Base-by-base conservation (phyloP, 148 eudicot genomes). In the Fagopyrum homotropicum region DNA sequence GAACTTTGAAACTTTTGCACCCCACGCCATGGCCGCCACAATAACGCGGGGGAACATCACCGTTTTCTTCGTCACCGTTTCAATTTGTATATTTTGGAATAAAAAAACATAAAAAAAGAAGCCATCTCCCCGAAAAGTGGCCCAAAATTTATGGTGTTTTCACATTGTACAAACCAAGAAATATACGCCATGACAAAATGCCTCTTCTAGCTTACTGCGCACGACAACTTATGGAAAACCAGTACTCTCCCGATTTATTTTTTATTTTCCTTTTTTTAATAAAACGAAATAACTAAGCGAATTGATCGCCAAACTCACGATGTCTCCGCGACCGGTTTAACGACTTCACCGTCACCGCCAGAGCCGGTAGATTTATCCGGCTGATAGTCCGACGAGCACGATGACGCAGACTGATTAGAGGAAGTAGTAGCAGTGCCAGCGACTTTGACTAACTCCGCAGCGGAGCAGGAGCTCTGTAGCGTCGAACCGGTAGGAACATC, bases 381-480 rank as follows among this genome's bases (percentile, higher is more conserved):
- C 74, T 6, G 82, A 83, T 92, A 92, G 40, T 90, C 97, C 4
- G 93, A 86, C 8, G 95, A 89, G 82, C 90, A 87, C 3, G 97
- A 88, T 0, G 90, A 89, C 0, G 75, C 80, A 16, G 87, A 79
- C 14, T 73, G 87, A 40, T 76, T 80, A 63, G 81, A 69, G 0
- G 76, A 69, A 63, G 78, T 51, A 47, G 81, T 69, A 48, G 72
- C 66, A 30, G 79, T 19, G 4, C 74, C 45, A 45, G 46, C 55
- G 50, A 72, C 59, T 43, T 14, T 66, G 29, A 9, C 70, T 40
- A 35, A 40, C 4, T 64, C 45, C 9, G 47, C 17, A 1, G 45
- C 22, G 1, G 71, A 66, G 5, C 46, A 14, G 2, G 71, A 66
- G 71, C 46, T 66, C 47, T 66, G 71, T 46, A 66, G 19, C 10